A percentile compares a stretch with the other conserved stretches of the same genome.
Evolutionary conservation across 1,284 basidiomycete species (phyloP).

Genomic region (Wallemia hederae): DNA sequence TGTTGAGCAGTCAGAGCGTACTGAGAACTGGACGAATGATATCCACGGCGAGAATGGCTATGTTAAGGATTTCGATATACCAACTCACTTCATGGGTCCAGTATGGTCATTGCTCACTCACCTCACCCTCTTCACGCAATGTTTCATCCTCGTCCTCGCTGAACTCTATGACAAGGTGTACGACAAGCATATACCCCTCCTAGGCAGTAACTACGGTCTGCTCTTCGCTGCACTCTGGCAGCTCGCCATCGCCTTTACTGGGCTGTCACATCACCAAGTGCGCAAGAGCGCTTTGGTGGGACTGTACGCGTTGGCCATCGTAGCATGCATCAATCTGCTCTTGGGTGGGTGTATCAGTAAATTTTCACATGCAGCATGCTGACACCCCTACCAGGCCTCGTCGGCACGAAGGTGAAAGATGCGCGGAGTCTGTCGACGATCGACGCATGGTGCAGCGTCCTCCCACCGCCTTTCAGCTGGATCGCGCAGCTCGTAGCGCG

Average conservation of each 20-base stretch:
- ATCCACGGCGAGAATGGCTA: background rate
- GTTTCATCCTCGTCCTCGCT: background rate
- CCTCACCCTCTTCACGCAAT: background rate
- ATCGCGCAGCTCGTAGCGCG: background rate
- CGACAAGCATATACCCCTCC: background rate
- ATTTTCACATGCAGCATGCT: background rate
- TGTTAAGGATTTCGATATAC: background rate
- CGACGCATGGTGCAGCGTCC: background rate
- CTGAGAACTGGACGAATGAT: background rate
- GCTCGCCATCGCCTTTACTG: background rate
- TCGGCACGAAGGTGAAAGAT: background rate
- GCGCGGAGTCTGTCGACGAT: background rate
- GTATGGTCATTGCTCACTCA: background rate
- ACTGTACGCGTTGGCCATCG: background rate
- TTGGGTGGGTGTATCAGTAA: background rate
- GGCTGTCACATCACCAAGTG: background rate
- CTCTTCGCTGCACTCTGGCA: background rate
- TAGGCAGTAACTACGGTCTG: background rate
- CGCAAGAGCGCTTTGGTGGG: background rate
- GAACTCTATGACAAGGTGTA: background rate
- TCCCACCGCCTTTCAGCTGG: background rate
- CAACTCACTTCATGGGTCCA: background rate
- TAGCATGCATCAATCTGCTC: background rate
- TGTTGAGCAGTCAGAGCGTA: background rate
- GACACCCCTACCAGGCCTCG: background rate